phyloP scores from a whole-genome alignment of 108 stramenopile species.

The Licmophora abbreviata region DNA sequence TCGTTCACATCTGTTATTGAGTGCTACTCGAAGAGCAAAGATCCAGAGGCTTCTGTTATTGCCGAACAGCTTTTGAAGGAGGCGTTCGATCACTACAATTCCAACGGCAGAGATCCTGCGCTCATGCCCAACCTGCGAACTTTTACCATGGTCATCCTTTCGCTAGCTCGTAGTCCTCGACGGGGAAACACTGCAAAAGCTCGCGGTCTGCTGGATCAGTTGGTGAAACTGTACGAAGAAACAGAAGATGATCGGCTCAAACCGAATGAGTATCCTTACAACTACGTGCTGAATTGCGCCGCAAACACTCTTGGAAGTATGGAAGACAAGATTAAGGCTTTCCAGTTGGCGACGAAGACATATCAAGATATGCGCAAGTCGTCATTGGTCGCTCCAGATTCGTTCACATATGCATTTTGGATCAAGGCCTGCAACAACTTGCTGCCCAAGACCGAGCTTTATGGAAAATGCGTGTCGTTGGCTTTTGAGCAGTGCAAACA shows the following conservation, averaged over 20 bases:
- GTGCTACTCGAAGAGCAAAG: constrained; percentile 24
- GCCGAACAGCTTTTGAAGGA: constrained; percentile 24
- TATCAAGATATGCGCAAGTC: constrained; percentile 32
- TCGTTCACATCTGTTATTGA: constrained; percentile 37
- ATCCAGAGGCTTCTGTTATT: constrained; percentile 15
- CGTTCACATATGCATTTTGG: constrained; percentile 76
- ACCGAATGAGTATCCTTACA: constrained; percentile 35
- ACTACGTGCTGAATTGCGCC: constrained; percentile 42
- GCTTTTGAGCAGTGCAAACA: constrained; percentile 63
- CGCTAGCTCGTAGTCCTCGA: constrained; percentile 14
- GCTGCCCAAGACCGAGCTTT: constrained; percentile 37
- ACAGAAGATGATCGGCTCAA: constrained; percentile 15
- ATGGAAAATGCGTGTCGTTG: constrained; percentile 35
- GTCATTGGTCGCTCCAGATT: constrained; percentile 31
- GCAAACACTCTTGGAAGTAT: constrained; percentile 20
- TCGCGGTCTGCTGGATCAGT: constrained; percentile 19
- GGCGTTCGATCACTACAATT: constrained; percentile 14
- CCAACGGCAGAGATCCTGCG: constrained; percentile 12
- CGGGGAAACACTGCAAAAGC: constrained; percentile 9
- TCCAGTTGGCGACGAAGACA: constrained; percentile 30
- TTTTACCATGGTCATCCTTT: constrained; percentile 32
- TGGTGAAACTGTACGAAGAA: constrained; percentile 30
- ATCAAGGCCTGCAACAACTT: constrained; percentile 70
- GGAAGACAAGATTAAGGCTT: constrained; percentile 24
- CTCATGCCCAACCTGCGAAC: constrained; percentile 36